A percentile compares a stretch with the other conserved stretches of the same genome.
These are phyloP conservation scores for Neurospora sp. DNA, from an alignment of 495 filamentous ascomycete species.

Conservation along the genomic window DNA sequence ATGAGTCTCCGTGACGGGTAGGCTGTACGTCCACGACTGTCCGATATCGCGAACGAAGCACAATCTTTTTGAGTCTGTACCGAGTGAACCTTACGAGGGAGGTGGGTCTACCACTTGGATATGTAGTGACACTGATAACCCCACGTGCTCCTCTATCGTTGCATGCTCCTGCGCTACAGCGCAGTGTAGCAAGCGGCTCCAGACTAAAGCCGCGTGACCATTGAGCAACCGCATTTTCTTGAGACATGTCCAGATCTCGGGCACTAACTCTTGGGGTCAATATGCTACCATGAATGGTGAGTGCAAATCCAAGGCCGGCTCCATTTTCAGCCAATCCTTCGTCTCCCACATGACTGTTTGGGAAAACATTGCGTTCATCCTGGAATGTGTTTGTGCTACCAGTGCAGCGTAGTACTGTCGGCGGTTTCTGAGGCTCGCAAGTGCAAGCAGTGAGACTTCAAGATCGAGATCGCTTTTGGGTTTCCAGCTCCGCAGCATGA, in stretches of 20 bases:
- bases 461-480: background rate
- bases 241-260: background rate
- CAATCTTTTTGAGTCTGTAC: background rate
- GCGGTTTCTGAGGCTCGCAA: background rate
- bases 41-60: background rate
- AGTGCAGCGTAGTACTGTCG: background rate
- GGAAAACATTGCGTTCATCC: background rate
- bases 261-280: background rate
- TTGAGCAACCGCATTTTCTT: background rate
- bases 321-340: background rate
- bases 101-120: background rate
- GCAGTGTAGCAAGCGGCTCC: background rate
- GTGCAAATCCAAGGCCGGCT: background rate
- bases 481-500: background rate
- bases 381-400: background rate
- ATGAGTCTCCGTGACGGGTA: background rate
- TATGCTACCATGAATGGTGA: background rate
- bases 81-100: background rate
- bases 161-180: background rate
- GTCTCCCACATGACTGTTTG: background rate
- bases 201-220: background rate
- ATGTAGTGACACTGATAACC: background rate
- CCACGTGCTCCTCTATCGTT: background rate
- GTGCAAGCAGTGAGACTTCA: background rate
- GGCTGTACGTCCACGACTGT: background rate